These are phyloP conservation scores for Tremella fuciformis DNA, from an alignment of 768 basidiomycete genomes.

Conservation along the genomic window DNA sequence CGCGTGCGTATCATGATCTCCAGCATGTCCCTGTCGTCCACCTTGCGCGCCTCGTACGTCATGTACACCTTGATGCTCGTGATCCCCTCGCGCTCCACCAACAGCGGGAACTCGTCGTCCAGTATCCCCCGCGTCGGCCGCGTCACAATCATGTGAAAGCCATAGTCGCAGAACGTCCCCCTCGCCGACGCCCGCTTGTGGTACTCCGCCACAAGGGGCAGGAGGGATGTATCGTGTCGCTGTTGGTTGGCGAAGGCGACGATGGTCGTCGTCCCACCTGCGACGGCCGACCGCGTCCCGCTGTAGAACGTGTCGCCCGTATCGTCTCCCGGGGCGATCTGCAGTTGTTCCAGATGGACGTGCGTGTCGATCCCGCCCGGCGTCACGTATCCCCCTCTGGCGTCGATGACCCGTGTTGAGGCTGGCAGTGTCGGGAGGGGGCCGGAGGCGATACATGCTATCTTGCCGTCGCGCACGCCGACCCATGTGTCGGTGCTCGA, in stretches of 20 bases:
- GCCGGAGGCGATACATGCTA: constrained; percentile 2
- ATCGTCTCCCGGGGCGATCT: constrained; percentile 7
- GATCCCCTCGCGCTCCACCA: constrained; percentile 13
- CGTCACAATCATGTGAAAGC: constrained; percentile 16
- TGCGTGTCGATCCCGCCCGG: constrained; percentile 53
- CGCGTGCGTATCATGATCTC: constrained; percentile 13
- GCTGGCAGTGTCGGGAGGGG: background rate
- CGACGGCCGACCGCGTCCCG: constrained; percentile 9
- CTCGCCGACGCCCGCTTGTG: constrained; percentile 4
- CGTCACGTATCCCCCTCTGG: constrained; percentile 50
- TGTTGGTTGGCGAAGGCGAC: constrained; percentile 14
- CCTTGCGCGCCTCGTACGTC: constrained; percentile 11
- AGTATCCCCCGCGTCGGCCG: constrained; percentile 11
- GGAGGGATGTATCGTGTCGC: constrained; percentile 9
- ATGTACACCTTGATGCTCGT: constrained; percentile 15
- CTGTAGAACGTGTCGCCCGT: constrained; percentile 9
- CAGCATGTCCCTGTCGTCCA: constrained; percentile 12
- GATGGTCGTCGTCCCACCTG: constrained; percentile 12
- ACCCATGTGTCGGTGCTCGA: constrained; percentile 8
- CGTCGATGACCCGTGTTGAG: constrained; percentile 39
- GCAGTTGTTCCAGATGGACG: constrained; percentile 50
- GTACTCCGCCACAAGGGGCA: constrained; percentile 13
- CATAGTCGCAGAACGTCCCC: constrained; percentile 13
- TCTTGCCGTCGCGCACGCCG: constrained; percentile 4
- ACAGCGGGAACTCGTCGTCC: constrained; percentile 14